phyloP scores from a whole-genome alignment of 345 rosid genomes.

The Aethionema arabicum region DNA sequence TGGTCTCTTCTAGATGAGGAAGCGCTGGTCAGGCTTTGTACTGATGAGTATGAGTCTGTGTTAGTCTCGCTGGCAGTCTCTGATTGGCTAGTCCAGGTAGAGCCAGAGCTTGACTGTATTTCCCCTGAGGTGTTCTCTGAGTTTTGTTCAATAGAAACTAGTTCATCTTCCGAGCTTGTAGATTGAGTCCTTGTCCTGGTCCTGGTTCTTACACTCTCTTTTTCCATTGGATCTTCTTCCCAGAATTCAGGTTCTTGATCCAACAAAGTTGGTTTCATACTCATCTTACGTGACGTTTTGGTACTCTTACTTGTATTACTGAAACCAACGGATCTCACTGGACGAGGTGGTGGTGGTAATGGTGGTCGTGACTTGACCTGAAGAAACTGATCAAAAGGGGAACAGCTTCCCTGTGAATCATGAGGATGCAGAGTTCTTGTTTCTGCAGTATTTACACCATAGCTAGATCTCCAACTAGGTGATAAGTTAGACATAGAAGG shows the following conservation, averaged over 20 bases:
- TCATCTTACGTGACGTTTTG: slow-evolving; percentile 24
- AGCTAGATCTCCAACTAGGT: neutral
- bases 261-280: slow-evolving; percentile 31
- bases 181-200: neutral
- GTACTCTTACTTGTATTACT: slow-evolving; percentile 19
- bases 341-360: slow-evolving; percentile 21
- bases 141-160: slow-evolving; percentile 19
- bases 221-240: slow-evolving; percentile 5
- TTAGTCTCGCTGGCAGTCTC: slow-evolving; percentile 33
- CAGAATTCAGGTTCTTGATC: slow-evolving; percentile 27
- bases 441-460: slow-evolving; percentile 13
- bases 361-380: slow-evolving; percentile 12
- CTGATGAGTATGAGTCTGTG: slow-evolving; percentile 6
- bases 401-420: slow-evolving; percentile 6
- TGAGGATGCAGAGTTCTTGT: neutral
- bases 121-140: slow-evolving; percentile 20
- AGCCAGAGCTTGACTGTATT: slow-evolving; percentile 16
- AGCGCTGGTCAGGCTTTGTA: neutral
- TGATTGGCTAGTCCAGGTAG: slow-evolving; percentile 35
- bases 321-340: slow-evolving; percentile 22
- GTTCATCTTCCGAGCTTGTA: slow-evolving; percentile 27
- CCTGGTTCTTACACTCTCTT: slow-evolving; percentile 6
- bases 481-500: slow-evolving; percentile 1
- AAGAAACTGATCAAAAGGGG: slow-evolving; percentile 18
- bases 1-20: no score